A percentile compares a stretch with the other conserved stretches of the same genome.
Conservation (phyloP, 176 grass and related monocot species). For the Alloteropsis semialata region DNA sequence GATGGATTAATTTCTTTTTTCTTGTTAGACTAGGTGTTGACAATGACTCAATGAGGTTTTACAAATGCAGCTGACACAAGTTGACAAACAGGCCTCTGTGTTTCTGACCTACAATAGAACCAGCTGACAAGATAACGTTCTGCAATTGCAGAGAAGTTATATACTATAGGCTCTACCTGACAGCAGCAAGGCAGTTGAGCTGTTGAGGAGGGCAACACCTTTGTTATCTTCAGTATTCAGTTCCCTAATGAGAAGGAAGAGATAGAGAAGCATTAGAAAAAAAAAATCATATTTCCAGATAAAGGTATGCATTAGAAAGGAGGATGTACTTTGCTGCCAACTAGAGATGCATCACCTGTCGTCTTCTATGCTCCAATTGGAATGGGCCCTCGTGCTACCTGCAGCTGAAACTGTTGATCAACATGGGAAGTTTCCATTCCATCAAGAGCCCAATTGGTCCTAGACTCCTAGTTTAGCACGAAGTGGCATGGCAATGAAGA, state of each 20-base stretch:
- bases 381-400: background rate
- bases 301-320: background rate
- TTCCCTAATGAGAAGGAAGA: background rate
- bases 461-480: background rate
- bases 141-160: background rate
- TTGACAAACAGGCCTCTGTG: slow-evolving; percentile 33
- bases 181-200: slow-evolving; percentile 6
- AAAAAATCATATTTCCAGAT: background rate
- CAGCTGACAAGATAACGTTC: background rate
- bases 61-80: background rate
- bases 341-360: background rate
- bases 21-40: background rate
- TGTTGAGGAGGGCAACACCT: background rate
- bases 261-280: background rate
- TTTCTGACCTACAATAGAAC: slow-evolving; percentile 15
- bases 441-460: background rate
- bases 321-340: background rate
- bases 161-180: background rate
- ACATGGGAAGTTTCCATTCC: background rate
- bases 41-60: background rate
- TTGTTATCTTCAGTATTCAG: background rate
- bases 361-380: background rate
- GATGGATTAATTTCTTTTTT: background rate
- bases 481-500: background rate
- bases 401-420: background rate